A percentile compares a stretch with the other conserved stretches of the same genome.
These are phyloP conservation scores for Fusarium citri DNA, from an alignment of 2,329 filamentous ascomycete species.

Conservation along the genomic window DNA sequence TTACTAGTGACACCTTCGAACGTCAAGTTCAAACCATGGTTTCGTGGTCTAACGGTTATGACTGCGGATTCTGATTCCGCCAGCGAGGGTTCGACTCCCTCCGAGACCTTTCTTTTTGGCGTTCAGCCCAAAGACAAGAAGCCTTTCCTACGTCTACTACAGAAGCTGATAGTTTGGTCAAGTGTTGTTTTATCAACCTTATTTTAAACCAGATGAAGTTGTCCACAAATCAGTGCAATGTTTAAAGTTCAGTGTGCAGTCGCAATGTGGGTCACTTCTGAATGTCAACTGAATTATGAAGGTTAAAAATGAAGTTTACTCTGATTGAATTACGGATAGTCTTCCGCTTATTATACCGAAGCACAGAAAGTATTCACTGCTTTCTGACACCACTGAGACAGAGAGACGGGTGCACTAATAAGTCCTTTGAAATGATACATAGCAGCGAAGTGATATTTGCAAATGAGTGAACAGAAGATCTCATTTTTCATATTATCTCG, in stretches of 20 bases:
- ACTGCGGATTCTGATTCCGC: background rate
- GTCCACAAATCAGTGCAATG: background rate
- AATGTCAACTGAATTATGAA: background rate
- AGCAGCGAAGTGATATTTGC: background rate
- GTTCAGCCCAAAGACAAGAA: too few relatives aligned
- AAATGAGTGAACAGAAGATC: rapidly evolving
- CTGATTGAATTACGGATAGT: background rate
- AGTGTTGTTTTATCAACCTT: rapidly evolving
- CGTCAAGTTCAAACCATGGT: background rate
- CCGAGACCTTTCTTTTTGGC: background rate
- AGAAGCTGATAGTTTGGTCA: background rate
- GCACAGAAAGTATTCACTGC: background rate
- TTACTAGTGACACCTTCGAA: too few relatives aligned
- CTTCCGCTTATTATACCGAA: background rate
- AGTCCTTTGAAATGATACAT: background rate
- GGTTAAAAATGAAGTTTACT: background rate
- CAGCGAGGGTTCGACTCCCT: background rate
- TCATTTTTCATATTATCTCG: background rate
- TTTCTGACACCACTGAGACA: too few relatives aligned
- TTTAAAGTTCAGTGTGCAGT: background rate
- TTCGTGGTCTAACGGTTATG: background rate
- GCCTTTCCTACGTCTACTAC: too few relatives aligned
- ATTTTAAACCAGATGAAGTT: background rate
- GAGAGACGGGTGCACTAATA: background rate
- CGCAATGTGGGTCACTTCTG: background rate